Percentiles rank a stretch among this genome's conserved stretches.
These are phyloP conservation scores for Penicillium digitatum DNA, from an alignment of 2,329 filamentous ascomycete species.

Conservation along the genomic window DNA sequence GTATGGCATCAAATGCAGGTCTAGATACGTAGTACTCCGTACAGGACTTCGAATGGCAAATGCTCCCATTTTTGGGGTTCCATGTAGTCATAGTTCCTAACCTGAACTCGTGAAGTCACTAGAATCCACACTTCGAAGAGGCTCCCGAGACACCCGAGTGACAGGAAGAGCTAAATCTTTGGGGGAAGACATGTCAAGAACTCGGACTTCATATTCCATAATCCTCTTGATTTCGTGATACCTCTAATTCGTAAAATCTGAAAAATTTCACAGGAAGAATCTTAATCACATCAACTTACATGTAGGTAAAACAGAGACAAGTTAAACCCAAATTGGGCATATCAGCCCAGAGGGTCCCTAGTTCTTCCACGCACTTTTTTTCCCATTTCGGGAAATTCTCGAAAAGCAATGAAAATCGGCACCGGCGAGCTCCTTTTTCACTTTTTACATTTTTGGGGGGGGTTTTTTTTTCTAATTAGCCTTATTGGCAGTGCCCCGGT, in stretches of 20 bases:
- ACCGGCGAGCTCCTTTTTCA: conserved; percentile 8
- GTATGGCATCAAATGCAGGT: neutral
- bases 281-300: neutral
- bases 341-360: neutral
- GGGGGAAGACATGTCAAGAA: neutral
- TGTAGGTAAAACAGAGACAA: neutral
- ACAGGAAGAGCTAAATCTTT: too few relatives aligned
- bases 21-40: neutral
- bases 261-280: neutral
- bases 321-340: neutral
- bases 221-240: neutral
- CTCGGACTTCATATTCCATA: neutral
- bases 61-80: neutral
- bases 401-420: conserved; percentile 21
- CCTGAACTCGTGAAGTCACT: neutral
- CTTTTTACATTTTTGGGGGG: too few relatives aligned
- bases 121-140: neutral
- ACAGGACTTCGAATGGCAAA: neutral
- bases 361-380: conserved; percentile 1
- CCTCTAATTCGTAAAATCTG: neutral
- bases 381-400: neutral
- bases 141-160: conserved; percentile 20
- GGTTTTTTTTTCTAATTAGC: neutral
- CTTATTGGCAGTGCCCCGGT: neutral
- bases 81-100: neutral